A percentile compares a stretch with the other conserved stretches of the same genome.
phyloP scores from a whole-genome alignment of 2,329 filamentous ascomycete species.

The Sporothrix variecibatus region DNA sequence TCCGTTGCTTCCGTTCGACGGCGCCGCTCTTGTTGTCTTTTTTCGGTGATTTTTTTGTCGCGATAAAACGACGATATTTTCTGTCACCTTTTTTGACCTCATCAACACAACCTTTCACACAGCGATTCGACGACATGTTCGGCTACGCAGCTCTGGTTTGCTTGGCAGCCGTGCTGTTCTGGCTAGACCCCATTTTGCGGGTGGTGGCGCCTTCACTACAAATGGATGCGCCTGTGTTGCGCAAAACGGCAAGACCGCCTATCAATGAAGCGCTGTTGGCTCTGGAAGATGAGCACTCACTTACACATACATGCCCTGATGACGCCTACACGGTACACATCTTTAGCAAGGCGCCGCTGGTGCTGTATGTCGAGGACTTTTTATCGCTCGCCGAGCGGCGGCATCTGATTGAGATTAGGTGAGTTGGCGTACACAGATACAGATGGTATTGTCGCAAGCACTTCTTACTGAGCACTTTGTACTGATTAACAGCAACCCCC shows the following conservation, averaged over 20 bases:
- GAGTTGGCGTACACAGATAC: slow-evolving; percentile 12
- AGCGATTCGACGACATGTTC: slow-evolving; percentile 41
- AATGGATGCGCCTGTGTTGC: slow-evolving; percentile 19
- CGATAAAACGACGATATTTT: neutral
- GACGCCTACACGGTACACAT: slow-evolving; percentile 52
- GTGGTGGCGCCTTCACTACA: slow-evolving; percentile 35
- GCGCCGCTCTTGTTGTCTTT: neutral
- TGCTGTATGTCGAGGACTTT: slow-evolving; percentile 57
- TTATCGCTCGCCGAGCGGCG: slow-evolving; percentile 47
- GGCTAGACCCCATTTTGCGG: slow-evolving; percentile 47
- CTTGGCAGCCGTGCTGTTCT: slow-evolving; percentile 46
- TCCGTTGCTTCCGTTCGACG: neutral
- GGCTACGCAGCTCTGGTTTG: slow-evolving; percentile 46
- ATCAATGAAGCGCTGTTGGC: slow-evolving; percentile 56
- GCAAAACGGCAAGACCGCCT: slow-evolving; percentile 44
- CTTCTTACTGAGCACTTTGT: neutral
- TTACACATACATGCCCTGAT: slow-evolving; percentile 39
- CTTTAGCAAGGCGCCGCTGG: slow-evolving; percentile 52
- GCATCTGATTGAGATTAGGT: slow-evolving; percentile 56
- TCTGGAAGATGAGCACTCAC: slow-evolving; percentile 40
- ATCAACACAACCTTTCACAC: neutral
- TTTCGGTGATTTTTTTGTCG: neutral
- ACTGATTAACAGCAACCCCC: slow-evolving; percentile 43
- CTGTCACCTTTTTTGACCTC: neutral
- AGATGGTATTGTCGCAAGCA: too few relatives aligned